Percentiles rank a stretch among this genome's conserved stretches.
These are phyloP conservation scores for Ulmus americana DNA, from an alignment of 331 rosid genomes.

Conservation along the genomic window DNA sequence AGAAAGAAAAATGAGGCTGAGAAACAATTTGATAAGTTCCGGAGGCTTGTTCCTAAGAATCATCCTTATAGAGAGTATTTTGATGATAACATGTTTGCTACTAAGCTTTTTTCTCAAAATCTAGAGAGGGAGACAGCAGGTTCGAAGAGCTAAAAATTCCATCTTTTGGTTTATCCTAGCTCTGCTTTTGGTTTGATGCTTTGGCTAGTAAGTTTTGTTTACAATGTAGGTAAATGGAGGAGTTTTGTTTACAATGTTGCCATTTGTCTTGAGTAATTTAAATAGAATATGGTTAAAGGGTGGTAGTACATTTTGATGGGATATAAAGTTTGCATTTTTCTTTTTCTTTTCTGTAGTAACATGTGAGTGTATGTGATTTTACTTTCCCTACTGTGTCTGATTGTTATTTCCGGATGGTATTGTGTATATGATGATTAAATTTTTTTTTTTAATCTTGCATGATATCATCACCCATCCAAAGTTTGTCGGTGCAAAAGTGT, in stretches of 20 bases:
- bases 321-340: background rate
- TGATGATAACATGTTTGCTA: slow-evolving; percentile 61
- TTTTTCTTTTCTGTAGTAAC: background rate
- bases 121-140: slow-evolving; percentile 32
- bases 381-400: too few species aligned
- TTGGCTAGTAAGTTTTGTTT: slow-evolving; percentile 18
- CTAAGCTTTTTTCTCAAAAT: slow-evolving; percentile 49
- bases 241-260: background rate
- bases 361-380: background rate
- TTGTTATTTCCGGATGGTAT: background rate
- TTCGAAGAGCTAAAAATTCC: slow-evolving; percentile 32
- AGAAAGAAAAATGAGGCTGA: slow-evolving; percentile 68
- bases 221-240: slow-evolving; percentile 9
- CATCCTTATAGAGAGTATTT: slow-evolving; percentile 71
- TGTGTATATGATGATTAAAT: background rate
- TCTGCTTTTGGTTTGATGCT: slow-evolving; percentile 16
- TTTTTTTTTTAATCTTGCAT: background rate
- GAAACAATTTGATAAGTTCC: slow-evolving; percentile 65
- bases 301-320: background rate
- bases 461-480: too few species aligned
- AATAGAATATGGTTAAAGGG: background rate
- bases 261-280: background rate
- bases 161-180: background rate
- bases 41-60: slow-evolving; percentile 65
- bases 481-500: too few species aligned